Evolutionary conservation across 2,329 filamentous ascomycete species (phyloP), one percentile per base, ranked within the genome.

Genomic region (Trichoderma sp.): DNA sequence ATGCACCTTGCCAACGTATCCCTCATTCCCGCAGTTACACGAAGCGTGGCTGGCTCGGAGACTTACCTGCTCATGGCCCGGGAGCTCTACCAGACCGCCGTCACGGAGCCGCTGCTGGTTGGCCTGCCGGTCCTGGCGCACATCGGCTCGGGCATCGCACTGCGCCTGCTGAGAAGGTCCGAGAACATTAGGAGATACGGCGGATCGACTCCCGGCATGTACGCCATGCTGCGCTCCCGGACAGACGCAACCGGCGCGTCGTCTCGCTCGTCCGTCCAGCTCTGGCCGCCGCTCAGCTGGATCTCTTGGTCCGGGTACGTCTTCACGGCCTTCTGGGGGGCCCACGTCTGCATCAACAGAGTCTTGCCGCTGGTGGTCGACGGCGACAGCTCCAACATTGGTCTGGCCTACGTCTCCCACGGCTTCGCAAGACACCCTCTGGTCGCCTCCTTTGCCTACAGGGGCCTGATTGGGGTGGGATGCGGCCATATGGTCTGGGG

Each of bases 11-110:
- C 88, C 72, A 96, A 93, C 71, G 94, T 92, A 41, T 91, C 91
- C 7, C 76, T 96, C 50, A 89, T 96, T 69, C 93, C 92, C 0
- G 85, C 95, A 44, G 71, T 88, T 57, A 92, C 90, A 47, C 85
- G 83, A 65, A 92, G 90, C 52, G 85, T 95, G 7, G 80, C 89
- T 9, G 85, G 87, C 60, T 90, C 90, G 67, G 93, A 97, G 74
- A 88, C 88, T 57, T 96, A 93, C 77, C 88, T 98, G 56, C 89
- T 98, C 69, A 91, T 97, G 76, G 93, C 93, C 30, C 88, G 94
- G 67, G 93, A 96, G 56, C 88, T 95, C 76, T 98, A 98, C 80
- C 94, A 97, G 77, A 93, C 92, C 1, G 84, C 89, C 2, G 80
- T 91, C 17, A 83, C 90, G 59, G 93, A 97, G 74, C 91, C 92